Base-by-base conservation (phyloP, 2,329 filamentous ascomycete species). In the Hypoxylon sp. region DNA sequence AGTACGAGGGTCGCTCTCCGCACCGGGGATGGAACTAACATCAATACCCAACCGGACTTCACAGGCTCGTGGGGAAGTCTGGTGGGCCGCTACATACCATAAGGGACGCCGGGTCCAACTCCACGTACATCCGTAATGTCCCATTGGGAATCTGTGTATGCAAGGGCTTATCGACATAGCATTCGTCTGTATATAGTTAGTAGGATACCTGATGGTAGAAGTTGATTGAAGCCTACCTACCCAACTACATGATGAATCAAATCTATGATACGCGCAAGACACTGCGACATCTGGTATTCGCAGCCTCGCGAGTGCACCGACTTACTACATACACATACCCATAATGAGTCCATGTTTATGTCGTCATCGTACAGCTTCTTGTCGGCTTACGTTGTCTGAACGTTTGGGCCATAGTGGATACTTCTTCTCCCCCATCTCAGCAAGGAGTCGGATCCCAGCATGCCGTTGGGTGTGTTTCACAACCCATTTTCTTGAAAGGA, bases 51-150 rank as follows among this genome's bases (percentile, higher is more conserved):
- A 17, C 67, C 72, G 9, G 76, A 75, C 5, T 82, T 80, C 57
- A 76, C 72, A 1, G 80, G 80, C 7, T 79, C 78, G 7, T 82
- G 80, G 80, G 79, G 79, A 28, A 77, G 79, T 38, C 72, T 79
- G 58, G 75, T 81, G 57, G 80, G 75, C n/a, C 76, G 80, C 14
- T 81, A 82, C 58, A 81, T 79, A 17, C 69, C 75, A 10, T 74
- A 63, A 58, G 51, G 36, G 21, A 17, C 9, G 21, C 19, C 9
- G 51, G 58, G 13, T 36, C 17, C 21, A 51, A 45, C 43, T 41
- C 52, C 36, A 57, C 41, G 51, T 57, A 56, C 36, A 60, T 64
- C n/a, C 36, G 51, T 49, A 50, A 53, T 64, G 28, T 48, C 56
- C 34, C 6, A 21, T n/a, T n/a, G n/a, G n/a, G n/a, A 23, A 67